Conservation (phyloP, 108 stramenopile genomes). For the Asterionellopsis glacialis region DNA sequence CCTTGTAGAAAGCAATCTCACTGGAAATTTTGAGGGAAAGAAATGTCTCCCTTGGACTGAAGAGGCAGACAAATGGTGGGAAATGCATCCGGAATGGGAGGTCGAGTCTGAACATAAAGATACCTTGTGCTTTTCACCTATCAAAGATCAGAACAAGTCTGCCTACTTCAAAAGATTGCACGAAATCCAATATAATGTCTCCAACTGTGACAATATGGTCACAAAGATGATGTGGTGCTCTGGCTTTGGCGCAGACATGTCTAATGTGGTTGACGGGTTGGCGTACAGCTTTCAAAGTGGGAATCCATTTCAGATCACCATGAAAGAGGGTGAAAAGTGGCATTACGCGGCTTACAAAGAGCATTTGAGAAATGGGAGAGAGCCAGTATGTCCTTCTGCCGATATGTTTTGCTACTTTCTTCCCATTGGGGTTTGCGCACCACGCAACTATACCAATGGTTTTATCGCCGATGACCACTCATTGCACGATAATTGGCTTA, state of each 20-base stretch:
- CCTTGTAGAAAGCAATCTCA: no score
- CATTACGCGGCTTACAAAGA: not conserved
- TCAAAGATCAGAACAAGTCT: not conserved
- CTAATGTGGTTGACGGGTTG: not conserved
- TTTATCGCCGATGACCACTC: not conserved
- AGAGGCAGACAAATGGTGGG: constrained; percentile 19
- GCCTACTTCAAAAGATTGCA: not conserved
- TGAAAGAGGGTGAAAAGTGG: not conserved
- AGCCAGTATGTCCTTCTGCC: not conserved
- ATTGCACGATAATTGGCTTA: not conserved
- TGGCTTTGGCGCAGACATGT: not conserved
- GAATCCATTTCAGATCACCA: not conserved
- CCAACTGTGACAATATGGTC: no score
- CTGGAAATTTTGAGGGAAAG: no score
- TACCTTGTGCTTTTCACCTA: constrained; percentile 5
- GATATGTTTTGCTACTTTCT: constrained; percentile 2
- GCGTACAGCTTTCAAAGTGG: not conserved
- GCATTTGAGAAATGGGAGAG: not conserved
- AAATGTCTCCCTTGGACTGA: constrained; percentile 4
- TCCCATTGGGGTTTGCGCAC: not conserved
- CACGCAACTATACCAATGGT: not conserved
- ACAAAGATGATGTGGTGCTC: not conserved
- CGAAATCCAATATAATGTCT: constrained; percentile 1
- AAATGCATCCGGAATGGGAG: constrained; percentile 9
- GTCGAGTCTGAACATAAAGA: constrained; percentile 1